Percentiles rank a stretch among this genome's conserved stretches.
Conservation (phyloP, 2,329 filamentous ascomycete species). For the Macrophomina phaseolina region DNA sequence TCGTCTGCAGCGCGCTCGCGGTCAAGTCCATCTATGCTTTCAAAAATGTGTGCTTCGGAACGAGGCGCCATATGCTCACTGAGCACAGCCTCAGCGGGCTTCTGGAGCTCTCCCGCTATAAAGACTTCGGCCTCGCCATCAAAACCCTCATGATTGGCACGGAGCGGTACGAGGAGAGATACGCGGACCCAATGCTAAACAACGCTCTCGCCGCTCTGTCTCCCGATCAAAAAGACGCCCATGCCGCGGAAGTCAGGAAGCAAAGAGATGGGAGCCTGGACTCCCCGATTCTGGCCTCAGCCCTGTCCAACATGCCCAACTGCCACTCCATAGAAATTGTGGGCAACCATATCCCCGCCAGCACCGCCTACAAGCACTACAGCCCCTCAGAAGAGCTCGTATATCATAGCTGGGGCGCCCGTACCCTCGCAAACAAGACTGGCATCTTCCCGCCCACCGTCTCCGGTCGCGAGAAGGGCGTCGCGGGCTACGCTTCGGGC, state of each 20-base stretch:
- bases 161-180: neutral
- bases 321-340: neutral
- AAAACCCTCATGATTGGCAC: constrained; percentile 7
- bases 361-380: neutral
- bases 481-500: neutral
- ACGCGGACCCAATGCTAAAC: neutral
- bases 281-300: neutral
- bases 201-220: neutral
- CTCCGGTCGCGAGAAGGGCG: constrained; percentile 3
- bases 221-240: too few relatives aligned
- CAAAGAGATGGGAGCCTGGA: neutral
- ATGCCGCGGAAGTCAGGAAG: neutral
- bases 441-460: neutral
- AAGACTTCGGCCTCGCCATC: neutral
- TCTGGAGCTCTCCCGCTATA: neutral
- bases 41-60: constrained; percentile 1
- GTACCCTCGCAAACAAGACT: neutral
- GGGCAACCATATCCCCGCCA: neutral
- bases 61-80: constrained; percentile 4
- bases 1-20: neutral
- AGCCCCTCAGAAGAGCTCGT: neutral
- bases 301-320: neutral
- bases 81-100: constrained; percentile 1
- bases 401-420: constrained; percentile 3
- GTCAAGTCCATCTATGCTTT: constrained; percentile 3